Conservation (phyloP, 345 rosid species). For the Murraya paniculata region DNA sequence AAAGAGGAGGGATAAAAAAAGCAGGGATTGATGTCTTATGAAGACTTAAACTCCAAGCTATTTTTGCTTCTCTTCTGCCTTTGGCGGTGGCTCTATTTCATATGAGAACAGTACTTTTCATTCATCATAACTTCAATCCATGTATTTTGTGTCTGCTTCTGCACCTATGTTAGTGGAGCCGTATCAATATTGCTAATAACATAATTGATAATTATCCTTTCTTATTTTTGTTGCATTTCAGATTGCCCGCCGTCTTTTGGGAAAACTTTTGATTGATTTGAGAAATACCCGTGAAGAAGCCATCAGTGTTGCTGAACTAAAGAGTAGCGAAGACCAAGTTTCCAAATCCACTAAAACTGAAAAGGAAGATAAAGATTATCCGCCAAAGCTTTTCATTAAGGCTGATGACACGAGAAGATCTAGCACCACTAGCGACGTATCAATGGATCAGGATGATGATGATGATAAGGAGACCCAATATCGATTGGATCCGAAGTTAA, state of each 20-base stretch:
- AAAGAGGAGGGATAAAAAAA: background rate
- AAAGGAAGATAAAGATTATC: constrained; percentile 55
- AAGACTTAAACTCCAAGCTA: background rate
- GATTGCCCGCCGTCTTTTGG: constrained; percentile 96
- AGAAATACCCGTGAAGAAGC: constrained; percentile 99
- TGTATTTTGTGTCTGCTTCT: background rate
- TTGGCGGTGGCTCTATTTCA: background rate
- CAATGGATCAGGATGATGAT: constrained; percentile 80
- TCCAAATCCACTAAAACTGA: constrained; percentile 39
- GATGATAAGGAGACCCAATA: constrained; percentile 94
- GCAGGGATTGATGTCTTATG: background rate
- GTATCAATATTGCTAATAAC: background rate
- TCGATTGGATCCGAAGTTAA: constrained; percentile 91
- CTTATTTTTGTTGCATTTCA: constrained; percentile 23
- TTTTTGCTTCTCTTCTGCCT: background rate
- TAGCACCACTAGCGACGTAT: constrained; percentile 54
- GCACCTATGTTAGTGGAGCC: background rate
- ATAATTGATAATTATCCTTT: background rate
- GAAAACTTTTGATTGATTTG: constrained; percentile 91
- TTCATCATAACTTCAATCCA: background rate
- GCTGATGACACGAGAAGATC: constrained; percentile 64
- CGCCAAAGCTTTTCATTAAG: constrained; percentile 45
- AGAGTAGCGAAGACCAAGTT: constrained; percentile 64
- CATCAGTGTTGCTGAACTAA: constrained; percentile 78
- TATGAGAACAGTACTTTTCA: background rate